Percentiles rank a stretch among this genome's conserved stretches.
Conservation (phyloP, 768 basidiomycete species). For the Lepiota brunneoincarnata region DNA sequence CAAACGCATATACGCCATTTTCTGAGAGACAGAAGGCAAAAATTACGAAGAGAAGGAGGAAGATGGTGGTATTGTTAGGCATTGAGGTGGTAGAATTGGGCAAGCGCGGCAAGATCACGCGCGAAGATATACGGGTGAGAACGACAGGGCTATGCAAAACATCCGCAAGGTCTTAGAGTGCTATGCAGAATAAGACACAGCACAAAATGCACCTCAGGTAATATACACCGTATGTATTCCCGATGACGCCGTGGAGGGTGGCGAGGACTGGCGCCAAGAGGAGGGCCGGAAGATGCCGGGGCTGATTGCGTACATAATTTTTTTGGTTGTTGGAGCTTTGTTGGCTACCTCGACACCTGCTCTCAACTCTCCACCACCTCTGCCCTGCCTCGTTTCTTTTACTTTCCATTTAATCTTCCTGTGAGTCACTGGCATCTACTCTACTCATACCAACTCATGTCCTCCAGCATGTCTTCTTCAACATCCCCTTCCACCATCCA, state of each 20-base stretch:
- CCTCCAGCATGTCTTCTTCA: constrained; percentile 35
- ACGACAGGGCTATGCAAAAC: not conserved
- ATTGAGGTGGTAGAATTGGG: constrained; percentile 15
- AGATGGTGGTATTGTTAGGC: constrained; percentile 33
- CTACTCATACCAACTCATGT: not conserved
- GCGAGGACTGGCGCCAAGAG: not conserved
- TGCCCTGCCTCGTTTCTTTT: constrained; percentile 15
- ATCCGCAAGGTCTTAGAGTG: too few relatives aligned
- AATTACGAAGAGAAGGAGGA: constrained; percentile 45
- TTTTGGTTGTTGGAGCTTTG: constrained; percentile 11
- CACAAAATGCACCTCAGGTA: too few relatives aligned
- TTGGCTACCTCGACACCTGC: constrained; percentile 13
- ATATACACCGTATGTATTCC: too few relatives aligned
- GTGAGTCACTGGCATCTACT: constrained; percentile 32
- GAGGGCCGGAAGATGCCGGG: constrained; percentile 17
- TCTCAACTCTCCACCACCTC: constrained; percentile 12
- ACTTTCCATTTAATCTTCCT: constrained; percentile 22
- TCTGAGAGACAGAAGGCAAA: constrained; percentile 55
- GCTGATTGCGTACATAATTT: constrained; percentile 13
- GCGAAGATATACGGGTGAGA: too few relatives aligned
- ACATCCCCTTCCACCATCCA: constrained; percentile 39
- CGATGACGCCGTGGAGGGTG: not conserved
- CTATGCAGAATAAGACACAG: too few relatives aligned
- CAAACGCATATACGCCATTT: constrained; percentile 69
- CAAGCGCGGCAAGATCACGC: too few relatives aligned